Percentiles rank a stretch among this genome's conserved stretches.
phyloP scores from a whole-genome alignment of 768 basidiomycete species.

The Panellus pusillus region DNA sequence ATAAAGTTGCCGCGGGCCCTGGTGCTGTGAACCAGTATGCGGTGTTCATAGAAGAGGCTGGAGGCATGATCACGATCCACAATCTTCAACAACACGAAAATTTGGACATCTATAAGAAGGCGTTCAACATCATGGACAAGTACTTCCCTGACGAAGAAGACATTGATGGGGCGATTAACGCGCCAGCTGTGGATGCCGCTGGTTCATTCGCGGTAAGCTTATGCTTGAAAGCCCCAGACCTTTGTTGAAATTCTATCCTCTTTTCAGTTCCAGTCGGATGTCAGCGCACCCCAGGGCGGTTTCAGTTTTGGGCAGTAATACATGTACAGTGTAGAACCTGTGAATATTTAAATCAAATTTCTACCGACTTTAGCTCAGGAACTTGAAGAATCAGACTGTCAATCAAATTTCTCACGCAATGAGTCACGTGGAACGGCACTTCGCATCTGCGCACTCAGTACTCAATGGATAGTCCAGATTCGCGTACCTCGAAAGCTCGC shows the following conservation, averaged over 20 bases:
- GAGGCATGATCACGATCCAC: slow-evolving; percentile 98
- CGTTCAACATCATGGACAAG: slow-evolving; percentile 97
- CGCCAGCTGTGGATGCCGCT: slow-evolving; percentile 73
- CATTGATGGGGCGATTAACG: slow-evolving; percentile 75
- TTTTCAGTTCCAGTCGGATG: slow-evolving; percentile 76
- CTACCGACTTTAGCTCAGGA: too few relatives aligned
- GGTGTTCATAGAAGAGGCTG: slow-evolving; percentile 93
- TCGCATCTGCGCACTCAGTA: background rate
- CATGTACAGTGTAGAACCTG: slow-evolving; percentile 1
- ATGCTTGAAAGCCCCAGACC: slow-evolving; percentile 1
- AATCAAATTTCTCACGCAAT: background rate
- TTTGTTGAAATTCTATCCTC: background rate
- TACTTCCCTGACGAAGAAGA: slow-evolving; percentile 99
- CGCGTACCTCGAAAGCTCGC: slow-evolving; percentile 74
- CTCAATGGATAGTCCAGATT: slow-evolving; percentile 48
- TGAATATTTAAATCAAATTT: background rate
- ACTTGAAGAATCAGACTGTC: too few relatives aligned
- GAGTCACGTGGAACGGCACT: background rate
- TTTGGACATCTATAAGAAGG: slow-evolving; percentile 99
- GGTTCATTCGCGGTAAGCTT: slow-evolving; percentile 74
- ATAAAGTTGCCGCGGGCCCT: slow-evolving; percentile 81
- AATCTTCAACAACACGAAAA: slow-evolving; percentile 99
- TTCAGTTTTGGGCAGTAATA: slow-evolving; percentile 85
- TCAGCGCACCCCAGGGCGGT: slow-evolving; percentile 89
- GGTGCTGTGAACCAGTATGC: slow-evolving; percentile 92